phyloP scores from a whole-genome alignment of 805 yeast genomes.

The Starmerella powellii region DNA sequence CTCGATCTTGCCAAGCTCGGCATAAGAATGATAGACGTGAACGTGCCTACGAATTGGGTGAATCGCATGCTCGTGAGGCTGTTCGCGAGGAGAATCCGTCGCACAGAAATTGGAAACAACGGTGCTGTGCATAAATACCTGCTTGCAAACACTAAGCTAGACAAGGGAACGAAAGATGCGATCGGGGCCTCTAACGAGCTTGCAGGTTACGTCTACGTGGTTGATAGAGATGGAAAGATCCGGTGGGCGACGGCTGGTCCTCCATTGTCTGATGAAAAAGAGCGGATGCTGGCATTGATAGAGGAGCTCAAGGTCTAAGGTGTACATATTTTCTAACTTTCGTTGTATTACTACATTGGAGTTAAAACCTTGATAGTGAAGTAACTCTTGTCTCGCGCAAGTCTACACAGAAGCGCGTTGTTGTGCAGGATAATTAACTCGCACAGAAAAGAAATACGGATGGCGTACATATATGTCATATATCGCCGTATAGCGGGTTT shows the following conservation, averaged over 20 bases:
- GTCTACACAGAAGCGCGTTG: too few relatives aligned
- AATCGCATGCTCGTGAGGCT: slow-evolving; percentile 54
- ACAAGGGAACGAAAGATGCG: slow-evolving; percentile 44
- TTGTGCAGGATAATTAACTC: too few relatives aligned
- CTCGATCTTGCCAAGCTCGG: slow-evolving; percentile 33
- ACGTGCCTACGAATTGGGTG: slow-evolving; percentile 58
- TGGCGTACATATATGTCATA: not conserved
- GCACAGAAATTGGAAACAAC: slow-evolving; percentile 32
- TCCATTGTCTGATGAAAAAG: slow-evolving; percentile 52
- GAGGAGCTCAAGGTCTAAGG: not conserved
- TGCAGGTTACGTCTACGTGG: slow-evolving; percentile 70
- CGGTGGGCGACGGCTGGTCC: slow-evolving; percentile 90
- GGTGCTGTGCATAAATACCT: slow-evolving; percentile 51
- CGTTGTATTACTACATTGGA: too few relatives aligned
- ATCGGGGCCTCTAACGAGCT: slow-evolving; percentile 60
- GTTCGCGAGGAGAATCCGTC: slow-evolving; percentile 37
- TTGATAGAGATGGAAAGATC: slow-evolving; percentile 62
- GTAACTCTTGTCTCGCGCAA: not conserved
- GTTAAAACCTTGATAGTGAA: too few relatives aligned
- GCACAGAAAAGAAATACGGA: too few relatives aligned
- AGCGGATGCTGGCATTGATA: not conserved
- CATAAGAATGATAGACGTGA: slow-evolving; percentile 64
- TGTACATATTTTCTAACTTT: not conserved
- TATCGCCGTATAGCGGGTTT: not conserved
- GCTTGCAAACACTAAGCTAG: slow-evolving; percentile 48